These are phyloP conservation scores for Suhomyces taliae DNA, from an alignment of 1,139 yeast species.

Conservation along the genomic window DNA sequence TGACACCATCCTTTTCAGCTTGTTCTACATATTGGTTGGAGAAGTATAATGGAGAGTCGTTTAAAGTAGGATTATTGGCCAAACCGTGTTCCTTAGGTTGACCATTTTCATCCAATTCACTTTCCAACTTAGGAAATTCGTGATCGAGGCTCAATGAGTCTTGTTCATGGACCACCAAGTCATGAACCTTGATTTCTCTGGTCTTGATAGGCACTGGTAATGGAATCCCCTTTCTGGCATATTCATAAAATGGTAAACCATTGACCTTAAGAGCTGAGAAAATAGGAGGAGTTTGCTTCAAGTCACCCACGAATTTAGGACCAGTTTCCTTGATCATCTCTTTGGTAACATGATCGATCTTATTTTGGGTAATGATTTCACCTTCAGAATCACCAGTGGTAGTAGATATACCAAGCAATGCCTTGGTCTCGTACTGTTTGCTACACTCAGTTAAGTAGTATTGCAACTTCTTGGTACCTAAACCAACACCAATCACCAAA, in stretches of 20 bases:
- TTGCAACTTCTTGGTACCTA: conserved; percentile 81
- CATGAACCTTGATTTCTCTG: conserved; percentile 65
- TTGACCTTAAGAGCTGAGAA: conserved; percentile 92
- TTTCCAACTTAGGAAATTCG: conserved; percentile 49
- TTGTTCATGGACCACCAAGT: conserved; percentile 50
- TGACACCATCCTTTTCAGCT: conserved; percentile 31
- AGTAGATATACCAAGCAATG: conserved; percentile 85
- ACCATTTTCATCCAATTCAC: conserved; percentile 55
- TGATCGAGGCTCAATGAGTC: conserved; percentile 60
- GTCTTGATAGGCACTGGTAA: conserved; percentile 79
- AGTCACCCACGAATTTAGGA: conserved; percentile 69
- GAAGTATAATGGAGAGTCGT: conserved; percentile 60
- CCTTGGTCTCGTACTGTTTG: conserved; percentile 80
- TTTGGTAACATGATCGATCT: conserved; percentile 57
- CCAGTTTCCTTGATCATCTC: conserved; percentile 53
- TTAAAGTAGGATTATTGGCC: conserved; percentile 57
- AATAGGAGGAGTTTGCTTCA: conserved; percentile 91
- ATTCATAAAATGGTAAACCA: conserved; percentile 92
- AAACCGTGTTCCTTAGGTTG: conserved; percentile 46
- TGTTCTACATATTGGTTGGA: conserved; percentile 52
- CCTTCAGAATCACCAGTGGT: conserved; percentile 96
- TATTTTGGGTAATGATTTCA: conserved; percentile 60
- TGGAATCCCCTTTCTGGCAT: conserved; percentile 86
- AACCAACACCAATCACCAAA: conserved; percentile 83
- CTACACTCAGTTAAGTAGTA: conserved; percentile 69